Base-by-base conservation (phyloP, 345 rosid genomes). In the Citrus glauca region DNA sequence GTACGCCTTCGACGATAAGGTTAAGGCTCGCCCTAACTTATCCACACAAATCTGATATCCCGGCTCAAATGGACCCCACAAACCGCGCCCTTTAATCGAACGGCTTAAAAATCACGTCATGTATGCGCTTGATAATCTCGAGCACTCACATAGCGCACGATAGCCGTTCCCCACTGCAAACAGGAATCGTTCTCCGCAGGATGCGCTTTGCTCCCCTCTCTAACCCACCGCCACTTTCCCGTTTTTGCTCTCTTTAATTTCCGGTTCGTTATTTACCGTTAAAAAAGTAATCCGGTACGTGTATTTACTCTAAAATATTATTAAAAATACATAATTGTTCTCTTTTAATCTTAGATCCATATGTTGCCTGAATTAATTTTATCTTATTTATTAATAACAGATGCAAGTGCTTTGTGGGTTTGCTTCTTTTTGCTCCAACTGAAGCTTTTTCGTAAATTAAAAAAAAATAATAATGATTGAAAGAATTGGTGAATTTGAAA, bases 131-230 rank as follows among this genome's bases (percentile, higher is more conserved):
- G 72, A 80, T 73, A 84, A 78, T 32, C 65, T 8, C 32, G 7
- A 56, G 66, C 20, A 65, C 78, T 64, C 64, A 7, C 2, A 2
- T 27, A 73, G 89, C 82, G 80, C 81, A 77, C 24, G 76, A 42
- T 86, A 84, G 89, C 62, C 30, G 17, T 10, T 38, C 82, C n/a
- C 59, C 75, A 33, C n/a, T 71, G 60, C 62, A 55, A 84, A 48
- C 50, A 56, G 62, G 74, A 74, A 76, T 77, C 82, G 72, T 77
- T 82, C 77, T 63, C 82, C 53, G 55, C 3, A 10, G 76, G 80
- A 82, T 82, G 87, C 84, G 84, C 86, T 48, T 73, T 86, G 82
- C 73, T 77, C 84, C 80, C 84, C 77, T 22, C 56, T 40, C 24
- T 66, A 38, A 22, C 59, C 70, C 81, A 82, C 84, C 80, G 87